Evolutionary conservation across 1,284 basidiomycete genomes (phyloP).

Genomic region (Puccinia polysora): DNA sequence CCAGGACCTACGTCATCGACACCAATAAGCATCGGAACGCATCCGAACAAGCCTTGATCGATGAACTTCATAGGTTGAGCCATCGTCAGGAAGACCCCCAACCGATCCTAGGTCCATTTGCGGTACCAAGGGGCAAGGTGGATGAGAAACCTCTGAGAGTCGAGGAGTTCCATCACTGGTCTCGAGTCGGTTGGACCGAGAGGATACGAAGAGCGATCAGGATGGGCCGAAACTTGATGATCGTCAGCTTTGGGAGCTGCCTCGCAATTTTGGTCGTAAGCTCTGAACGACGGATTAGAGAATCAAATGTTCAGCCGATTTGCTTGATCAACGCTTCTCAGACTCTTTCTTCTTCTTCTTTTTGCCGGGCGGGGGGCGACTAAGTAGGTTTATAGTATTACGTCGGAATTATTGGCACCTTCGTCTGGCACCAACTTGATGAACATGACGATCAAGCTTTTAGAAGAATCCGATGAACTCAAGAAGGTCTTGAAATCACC

Average conservation of each 20-base stretch:
- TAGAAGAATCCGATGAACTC: conserved; percentile 4
- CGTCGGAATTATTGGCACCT: conserved; percentile 37
- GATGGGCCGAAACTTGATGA: conserved; percentile 6
- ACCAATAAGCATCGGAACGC: no score
- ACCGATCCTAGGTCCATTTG: conserved; percentile 22
- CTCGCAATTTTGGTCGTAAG: conserved; percentile 30
- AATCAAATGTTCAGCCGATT: background rate
- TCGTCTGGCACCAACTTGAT: conserved; percentile 29
- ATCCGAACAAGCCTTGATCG: conserved; percentile 10
- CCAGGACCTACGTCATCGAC: no score
- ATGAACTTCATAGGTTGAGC: conserved; percentile 27
- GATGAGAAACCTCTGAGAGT: background rate
- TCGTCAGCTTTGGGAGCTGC: conserved; percentile 23
- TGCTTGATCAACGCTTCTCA: no score
- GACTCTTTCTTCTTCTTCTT: no score
- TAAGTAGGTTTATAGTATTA: conserved; percentile 35
- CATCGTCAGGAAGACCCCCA: conserved; percentile 2
- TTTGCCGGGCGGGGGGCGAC: no score
- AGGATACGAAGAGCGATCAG: background rate
- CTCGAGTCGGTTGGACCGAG: conserved; percentile 15
- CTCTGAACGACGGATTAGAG: background rate
- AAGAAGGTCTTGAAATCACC: conserved; percentile 4
- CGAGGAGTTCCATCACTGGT: conserved; percentile 9
- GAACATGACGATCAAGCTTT: conserved; percentile 7
- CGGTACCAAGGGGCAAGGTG: background rate